Evolutionary conservation across 192 early-diverging fungal species (phyloP).

Genomic region (Podila verticillata): DNA sequence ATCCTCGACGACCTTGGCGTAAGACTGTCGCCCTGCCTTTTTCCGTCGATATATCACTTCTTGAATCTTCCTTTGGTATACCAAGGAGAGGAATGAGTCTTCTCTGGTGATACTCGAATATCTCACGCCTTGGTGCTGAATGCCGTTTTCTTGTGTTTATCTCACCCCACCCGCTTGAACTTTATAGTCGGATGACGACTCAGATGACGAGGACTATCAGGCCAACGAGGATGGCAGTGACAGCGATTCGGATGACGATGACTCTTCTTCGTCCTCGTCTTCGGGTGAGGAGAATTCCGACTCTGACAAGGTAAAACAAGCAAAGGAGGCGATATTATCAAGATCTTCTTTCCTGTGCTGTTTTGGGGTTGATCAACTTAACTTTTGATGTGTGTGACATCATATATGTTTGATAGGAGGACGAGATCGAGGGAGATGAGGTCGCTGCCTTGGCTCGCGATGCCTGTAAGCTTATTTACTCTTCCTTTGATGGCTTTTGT

Average conservation of each 20-base stretch:
- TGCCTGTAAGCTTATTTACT: slow-evolving; percentile 12
- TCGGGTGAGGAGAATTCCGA: slow-evolving; percentile 8
- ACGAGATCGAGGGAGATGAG: slow-evolving; percentile 26
- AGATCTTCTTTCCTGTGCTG: not conserved
- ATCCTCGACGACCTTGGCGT: slow-evolving; percentile 39
- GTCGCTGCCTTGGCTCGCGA: slow-evolving; percentile 26
- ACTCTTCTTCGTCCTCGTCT: slow-evolving; percentile 19
- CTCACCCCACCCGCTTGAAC: too few relatives aligned
- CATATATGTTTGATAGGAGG: slow-evolving; percentile 3
- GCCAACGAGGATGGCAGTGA: slow-evolving; percentile 5
- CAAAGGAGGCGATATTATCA: not conserved
- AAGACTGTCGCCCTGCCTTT: slow-evolving; percentile 1
- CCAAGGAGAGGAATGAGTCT: too few relatives aligned
- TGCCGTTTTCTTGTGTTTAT: not conserved
- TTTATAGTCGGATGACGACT: slow-evolving; percentile 41
- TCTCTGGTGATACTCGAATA: too few relatives aligned
- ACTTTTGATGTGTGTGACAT: too few relatives aligned
- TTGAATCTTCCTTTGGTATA: not conserved
- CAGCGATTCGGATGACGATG: not conserved
- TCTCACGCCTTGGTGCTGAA: not conserved
- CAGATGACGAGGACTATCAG: slow-evolving; percentile 32
- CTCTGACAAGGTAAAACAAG: slow-evolving; percentile 19
- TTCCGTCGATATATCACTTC: not conserved
- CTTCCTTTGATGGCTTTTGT: not conserved
- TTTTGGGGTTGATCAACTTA: not conserved